Percentiles rank a stretch among this genome's conserved stretches.
Evolutionary conservation across 2,329 filamentous ascomycete genomes (phyloP).

Genomic region (Fusarium sororula): DNA sequence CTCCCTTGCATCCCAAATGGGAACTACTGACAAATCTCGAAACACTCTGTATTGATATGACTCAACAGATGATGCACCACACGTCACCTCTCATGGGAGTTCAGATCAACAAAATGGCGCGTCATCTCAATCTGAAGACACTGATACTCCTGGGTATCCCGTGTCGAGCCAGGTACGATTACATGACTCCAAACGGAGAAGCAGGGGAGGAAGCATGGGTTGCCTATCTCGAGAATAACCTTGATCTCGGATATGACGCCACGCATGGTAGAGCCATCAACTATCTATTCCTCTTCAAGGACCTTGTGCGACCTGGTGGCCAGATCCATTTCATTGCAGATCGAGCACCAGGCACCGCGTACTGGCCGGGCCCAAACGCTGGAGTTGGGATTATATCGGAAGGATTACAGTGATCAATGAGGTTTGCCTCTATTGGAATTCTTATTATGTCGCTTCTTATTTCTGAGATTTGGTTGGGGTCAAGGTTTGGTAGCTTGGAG

Average conservation of each 20-base stretch:
- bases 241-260: rapidly evolving
- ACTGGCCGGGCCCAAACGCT: not conserved
- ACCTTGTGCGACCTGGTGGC: not conserved
- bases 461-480: not conserved
- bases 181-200: too few species aligned
- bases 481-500: not conserved
- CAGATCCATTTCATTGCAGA: not conserved
- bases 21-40: not conserved
- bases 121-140: not conserved
- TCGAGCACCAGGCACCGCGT: not conserved
- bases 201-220: not conserved
- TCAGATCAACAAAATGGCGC: not conserved
- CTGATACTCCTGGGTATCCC: not conserved
- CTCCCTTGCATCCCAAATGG: not conserved
- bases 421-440: too few species aligned
- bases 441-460: not conserved
- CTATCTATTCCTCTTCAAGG: not conserved
- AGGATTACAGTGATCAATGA: not conserved
- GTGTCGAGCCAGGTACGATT: not conserved
- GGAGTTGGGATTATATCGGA: not conserved
- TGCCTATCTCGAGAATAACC: not conserved
- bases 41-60: not conserved
- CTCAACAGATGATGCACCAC: rapidly evolving
- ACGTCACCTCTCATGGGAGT: not conserved
- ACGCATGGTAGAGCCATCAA: not conserved